A percentile compares a stretch with the other conserved stretches of the same genome.
Conservation (phyloP, 495 filamentous ascomycete species). For the Jackrogersella minutella region DNA sequence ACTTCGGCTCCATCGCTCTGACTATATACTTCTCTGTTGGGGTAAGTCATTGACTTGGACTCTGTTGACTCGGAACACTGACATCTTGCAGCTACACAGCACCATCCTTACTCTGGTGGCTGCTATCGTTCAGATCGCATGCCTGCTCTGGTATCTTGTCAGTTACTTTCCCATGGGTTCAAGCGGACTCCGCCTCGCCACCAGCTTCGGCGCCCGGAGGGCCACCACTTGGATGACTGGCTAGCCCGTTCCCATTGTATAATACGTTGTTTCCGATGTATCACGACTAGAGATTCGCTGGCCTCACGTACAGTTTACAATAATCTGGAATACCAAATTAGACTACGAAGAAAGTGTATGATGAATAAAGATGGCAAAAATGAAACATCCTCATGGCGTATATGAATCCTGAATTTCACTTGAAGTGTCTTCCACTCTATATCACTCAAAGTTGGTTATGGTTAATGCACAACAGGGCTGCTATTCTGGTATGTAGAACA, state of each 20-base stretch:
- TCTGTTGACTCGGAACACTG: constrained; percentile 23
- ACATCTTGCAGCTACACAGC: constrained; percentile 70
- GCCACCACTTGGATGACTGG: constrained; percentile 90
- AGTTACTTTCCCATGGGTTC: constrained; percentile 99
- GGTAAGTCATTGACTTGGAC: constrained; percentile 65
- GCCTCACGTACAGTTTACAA: background rate
- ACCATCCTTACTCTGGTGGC: constrained; percentile 85
- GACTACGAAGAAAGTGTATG: background rate
- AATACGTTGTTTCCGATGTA: background rate
- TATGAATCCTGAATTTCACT: background rate
- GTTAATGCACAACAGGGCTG: background rate
- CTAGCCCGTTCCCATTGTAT: constrained; percentile 47
- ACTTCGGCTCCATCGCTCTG: constrained; percentile 92
- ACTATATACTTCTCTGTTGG: constrained; percentile 92
- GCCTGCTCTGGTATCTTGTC: constrained; percentile 91
- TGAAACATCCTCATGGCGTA: background rate
- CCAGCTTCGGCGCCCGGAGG: constrained; percentile 81
- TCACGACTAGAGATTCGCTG: background rate
- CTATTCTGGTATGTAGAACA: background rate
- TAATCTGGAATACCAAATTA: background rate
- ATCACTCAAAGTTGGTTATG: background rate
- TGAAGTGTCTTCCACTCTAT: background rate
- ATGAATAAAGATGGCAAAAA: background rate
- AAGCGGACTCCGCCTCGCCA: constrained; percentile 84
- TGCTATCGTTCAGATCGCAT: constrained; percentile 80